Percentiles rank a stretch among this genome's conserved stretches.
Evolutionary conservation across 805 yeast species (phyloP).

Genomic region (Candida peoriensis): DNA sequence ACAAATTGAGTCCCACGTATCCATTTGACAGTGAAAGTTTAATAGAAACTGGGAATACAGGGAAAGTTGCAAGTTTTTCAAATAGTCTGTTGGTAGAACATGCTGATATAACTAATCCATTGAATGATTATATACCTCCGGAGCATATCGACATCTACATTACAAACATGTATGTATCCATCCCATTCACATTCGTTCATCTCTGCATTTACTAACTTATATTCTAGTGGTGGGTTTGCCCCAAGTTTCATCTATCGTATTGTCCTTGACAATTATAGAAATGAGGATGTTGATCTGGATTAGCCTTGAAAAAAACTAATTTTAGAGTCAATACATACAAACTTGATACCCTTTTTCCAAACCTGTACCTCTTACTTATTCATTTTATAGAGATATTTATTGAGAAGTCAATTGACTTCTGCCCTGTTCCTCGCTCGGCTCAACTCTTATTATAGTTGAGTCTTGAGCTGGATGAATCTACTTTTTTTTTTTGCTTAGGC

Average conservation of each 20-base stretch:
- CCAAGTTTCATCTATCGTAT: slow-evolving; percentile 95
- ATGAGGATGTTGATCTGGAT: slow-evolving; percentile 68
- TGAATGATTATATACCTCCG: slow-evolving; percentile 88
- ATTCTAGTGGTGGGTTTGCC: slow-evolving; percentile 77
- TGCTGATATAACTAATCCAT: slow-evolving; percentile 80
- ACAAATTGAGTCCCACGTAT: slow-evolving; percentile 87
- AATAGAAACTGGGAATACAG: slow-evolving; percentile 90
- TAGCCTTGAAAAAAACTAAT: slow-evolving; percentile 17
- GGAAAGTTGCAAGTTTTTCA: slow-evolving; percentile 76
- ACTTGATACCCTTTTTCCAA: background rate
- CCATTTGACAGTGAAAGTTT: slow-evolving; percentile 77
- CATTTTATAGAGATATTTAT: background rate
- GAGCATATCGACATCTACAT: slow-evolving; percentile 91
- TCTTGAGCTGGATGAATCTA: slow-evolving; percentile 59
- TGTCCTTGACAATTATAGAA: slow-evolving; percentile 88
- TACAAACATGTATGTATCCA: slow-evolving; percentile 60
- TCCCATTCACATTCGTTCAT: background rate
- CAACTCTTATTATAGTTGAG: slow-evolving; percentile 22
- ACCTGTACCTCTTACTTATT: background rate
- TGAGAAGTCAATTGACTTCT: slow-evolving; percentile 1
- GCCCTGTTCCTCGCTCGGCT: slow-evolving; percentile 70
- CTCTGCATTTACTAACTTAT: slow-evolving; percentile 10
- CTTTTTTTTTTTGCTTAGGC: background rate
- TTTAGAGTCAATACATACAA: background rate
- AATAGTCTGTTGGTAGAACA: slow-evolving; percentile 65